Percentiles rank a stretch among this genome's conserved stretches.
Conservation (phyloP, 257 asterid genomes). For the Forsythia viridissima region DNA sequence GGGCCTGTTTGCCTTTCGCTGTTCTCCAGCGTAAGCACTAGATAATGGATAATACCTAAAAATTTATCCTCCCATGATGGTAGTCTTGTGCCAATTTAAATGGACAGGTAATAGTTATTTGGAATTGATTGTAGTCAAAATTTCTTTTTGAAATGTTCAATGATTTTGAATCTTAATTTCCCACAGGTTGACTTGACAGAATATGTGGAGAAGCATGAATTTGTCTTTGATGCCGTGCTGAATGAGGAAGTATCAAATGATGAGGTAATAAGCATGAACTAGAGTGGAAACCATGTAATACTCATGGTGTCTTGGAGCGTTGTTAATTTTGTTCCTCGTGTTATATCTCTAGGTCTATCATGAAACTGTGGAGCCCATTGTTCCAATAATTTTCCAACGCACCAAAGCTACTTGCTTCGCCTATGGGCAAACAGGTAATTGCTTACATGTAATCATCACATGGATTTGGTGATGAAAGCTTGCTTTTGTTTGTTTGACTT, state of each 20-base stretch:
- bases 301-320: not conserved
- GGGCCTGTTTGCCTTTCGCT: not conserved
- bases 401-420: conserved; percentile 66
- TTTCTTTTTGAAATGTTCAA: conserved; percentile 1
- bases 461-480: conserved; percentile 2
- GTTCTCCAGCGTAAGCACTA: conserved; percentile 6
- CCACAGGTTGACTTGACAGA: conserved; percentile 95
- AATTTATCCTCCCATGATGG: conserved; percentile 4
- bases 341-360: conserved; percentile 45
- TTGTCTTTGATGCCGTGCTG: conserved; percentile 97
- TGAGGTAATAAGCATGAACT: conserved; percentile 58
- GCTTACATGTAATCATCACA: conserved; percentile 16
- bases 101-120: conserved; percentile 5
- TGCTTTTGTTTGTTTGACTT: conserved; percentile 4
- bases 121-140: not conserved
- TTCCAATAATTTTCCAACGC: conserved; percentile 58
- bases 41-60: not conserved
- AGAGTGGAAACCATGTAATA: not conserved
- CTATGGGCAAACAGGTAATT: conserved; percentile 78
- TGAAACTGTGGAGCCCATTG: conserved; percentile 59
- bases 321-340: conserved; percentile 15
- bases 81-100: conserved; percentile 11
- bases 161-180: conserved; percentile 21
- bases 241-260: conserved; percentile 98
- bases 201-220: conserved; percentile 94